A percentile compares a stretch with the other conserved stretches of the same genome.
Evolutionary conservation across 2,329 filamentous ascomycete species (phyloP).

Genomic region (Elsinoe australis): DNA sequence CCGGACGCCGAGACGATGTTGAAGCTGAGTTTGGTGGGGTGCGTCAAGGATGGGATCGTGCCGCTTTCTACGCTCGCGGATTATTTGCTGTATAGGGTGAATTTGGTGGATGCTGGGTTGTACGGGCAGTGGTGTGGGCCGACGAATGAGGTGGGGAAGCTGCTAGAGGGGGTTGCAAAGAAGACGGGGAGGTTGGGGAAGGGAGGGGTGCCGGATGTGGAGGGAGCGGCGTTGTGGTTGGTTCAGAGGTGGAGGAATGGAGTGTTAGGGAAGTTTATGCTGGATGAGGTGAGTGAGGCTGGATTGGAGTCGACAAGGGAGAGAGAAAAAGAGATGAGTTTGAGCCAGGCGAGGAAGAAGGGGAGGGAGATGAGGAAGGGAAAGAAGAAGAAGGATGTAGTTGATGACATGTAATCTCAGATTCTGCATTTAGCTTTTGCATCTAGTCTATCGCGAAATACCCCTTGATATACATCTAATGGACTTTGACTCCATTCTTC

Average conservation of each 20-base stretch:
- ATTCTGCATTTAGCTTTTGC: no score
- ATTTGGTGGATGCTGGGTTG: conserved; percentile 53
- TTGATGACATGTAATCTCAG: conserved; percentile 1
- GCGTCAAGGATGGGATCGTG: conserved; percentile 83
- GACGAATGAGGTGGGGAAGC: conserved; percentile 73
- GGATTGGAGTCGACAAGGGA: conserved; percentile 46
- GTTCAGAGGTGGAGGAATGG: conserved; percentile 77
- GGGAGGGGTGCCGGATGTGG: conserved; percentile 62
- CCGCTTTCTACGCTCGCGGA: conserved; percentile 72
- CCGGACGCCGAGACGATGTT: conserved; percentile 81
- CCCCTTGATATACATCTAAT: no score
- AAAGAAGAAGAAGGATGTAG: conserved; percentile 15
- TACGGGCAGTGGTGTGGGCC: conserved; percentile 60
- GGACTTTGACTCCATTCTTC: not conserved
- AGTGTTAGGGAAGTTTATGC: conserved; percentile 63
- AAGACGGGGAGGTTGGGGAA: conserved; percentile 69
- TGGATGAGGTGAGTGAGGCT: conserved; percentile 66
- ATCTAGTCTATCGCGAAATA: not conserved
- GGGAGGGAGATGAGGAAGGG: conserved; percentile 47
- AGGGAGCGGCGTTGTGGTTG: conserved; percentile 69
- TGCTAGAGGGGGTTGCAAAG: conserved; percentile 63
- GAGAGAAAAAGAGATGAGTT: conserved; percentile 47
- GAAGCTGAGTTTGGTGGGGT: conserved; percentile 84
- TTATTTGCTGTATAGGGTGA: conserved; percentile 81
- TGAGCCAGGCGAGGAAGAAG: conserved; percentile 61